Percentiles rank a stretch among this genome's conserved stretches.
These are phyloP conservation scores for Psilocybe mexicana DNA, from an alignment of 1,284 basidiomycete genomes.

Conservation along the genomic window DNA sequence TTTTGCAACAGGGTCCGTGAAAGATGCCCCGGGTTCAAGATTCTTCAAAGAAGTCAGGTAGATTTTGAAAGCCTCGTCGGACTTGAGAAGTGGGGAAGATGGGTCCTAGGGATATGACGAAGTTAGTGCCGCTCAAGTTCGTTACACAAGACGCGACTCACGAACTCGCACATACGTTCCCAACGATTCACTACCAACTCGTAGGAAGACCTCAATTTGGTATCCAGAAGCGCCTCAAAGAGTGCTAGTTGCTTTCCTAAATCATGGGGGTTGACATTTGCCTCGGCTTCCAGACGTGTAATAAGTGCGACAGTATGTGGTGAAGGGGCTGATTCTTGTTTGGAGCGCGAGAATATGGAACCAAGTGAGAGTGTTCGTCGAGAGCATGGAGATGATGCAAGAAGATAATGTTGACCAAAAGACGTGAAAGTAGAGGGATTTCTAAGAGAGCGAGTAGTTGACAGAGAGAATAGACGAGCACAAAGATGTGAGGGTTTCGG, in stretches of 20 bases:
- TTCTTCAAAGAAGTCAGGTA: constrained; percentile 71
- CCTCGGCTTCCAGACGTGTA: constrained; percentile 70
- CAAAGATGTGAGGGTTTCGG: constrained; percentile 17
- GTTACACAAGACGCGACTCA: constrained; percentile 40
- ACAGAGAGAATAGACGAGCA: constrained; percentile 17
- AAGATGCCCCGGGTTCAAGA: constrained; percentile 50
- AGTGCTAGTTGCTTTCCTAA: constrained; percentile 66
- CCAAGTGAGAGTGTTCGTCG: constrained; percentile 45
- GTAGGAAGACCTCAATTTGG: constrained; percentile 64
- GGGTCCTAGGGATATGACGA: constrained; percentile 51
- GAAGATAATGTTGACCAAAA: constrained; percentile 11
- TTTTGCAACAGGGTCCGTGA: constrained; percentile 63
- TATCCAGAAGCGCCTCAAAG: constrained; percentile 65
- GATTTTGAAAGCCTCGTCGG: constrained; percentile 67
- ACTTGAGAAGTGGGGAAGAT: constrained; percentile 63
- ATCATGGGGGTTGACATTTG: constrained; percentile 69
- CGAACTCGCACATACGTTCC: constrained; percentile 80
- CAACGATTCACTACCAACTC: constrained; percentile 74
- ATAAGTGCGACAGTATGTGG: constrained; percentile 69
- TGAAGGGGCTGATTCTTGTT: constrained; percentile 51
- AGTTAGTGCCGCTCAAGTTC: constrained; percentile 3
- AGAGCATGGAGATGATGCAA: constrained; percentile 22
- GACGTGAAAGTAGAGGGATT: constrained; percentile 11
- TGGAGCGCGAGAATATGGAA: constrained; percentile 53
- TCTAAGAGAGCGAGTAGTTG: constrained; percentile 14